Evolutionary conservation across 1,284 basidiomycete genomes (phyloP).

Genomic region (Xerocomus minutiporus): DNA sequence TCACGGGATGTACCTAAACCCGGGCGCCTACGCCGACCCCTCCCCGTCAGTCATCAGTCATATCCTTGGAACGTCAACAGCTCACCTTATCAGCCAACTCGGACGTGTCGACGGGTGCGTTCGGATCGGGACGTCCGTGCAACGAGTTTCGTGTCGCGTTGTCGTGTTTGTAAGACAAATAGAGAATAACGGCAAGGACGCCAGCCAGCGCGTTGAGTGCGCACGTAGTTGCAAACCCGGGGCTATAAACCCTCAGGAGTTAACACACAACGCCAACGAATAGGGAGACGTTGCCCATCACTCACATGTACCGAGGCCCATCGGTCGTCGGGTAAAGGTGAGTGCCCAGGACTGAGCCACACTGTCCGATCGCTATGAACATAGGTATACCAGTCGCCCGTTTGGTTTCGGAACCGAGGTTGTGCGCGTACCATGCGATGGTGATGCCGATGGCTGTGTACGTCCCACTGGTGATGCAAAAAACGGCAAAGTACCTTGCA

Average conservation of each 20-base stretch:
- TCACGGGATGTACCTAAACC: conserved; percentile 25
- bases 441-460: conserved; percentile 67
- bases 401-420: conserved; percentile 74
- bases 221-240: conserved; percentile 61
- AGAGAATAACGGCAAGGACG: conserved; percentile 46
- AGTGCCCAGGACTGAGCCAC: conserved; percentile 66
- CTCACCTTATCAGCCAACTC: conserved; percentile 60
- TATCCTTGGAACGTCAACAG: too few relatives aligned
- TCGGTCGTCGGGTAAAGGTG: conserved; percentile 64
- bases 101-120: conserved; percentile 56
- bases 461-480: conserved; percentile 68
- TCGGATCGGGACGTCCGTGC: conserved; percentile 48
- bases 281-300: neutral
- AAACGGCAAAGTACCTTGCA: conserved; percentile 67
- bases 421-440: conserved; percentile 76
- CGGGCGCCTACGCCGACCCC: conserved; percentile 10
- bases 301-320: conserved; percentile 60
- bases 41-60: neutral
- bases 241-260: conserved; percentile 35
- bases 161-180: conserved; percentile 54
- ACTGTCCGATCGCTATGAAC: conserved; percentile 76
- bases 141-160: conserved; percentile 52
- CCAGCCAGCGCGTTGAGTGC: conserved; percentile 52
- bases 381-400: conserved; percentile 70
- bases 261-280: neutral